Base-by-base conservation (phyloP, 352 stramenopile genomes). In the Thalassiosira mediterranea region DNA sequence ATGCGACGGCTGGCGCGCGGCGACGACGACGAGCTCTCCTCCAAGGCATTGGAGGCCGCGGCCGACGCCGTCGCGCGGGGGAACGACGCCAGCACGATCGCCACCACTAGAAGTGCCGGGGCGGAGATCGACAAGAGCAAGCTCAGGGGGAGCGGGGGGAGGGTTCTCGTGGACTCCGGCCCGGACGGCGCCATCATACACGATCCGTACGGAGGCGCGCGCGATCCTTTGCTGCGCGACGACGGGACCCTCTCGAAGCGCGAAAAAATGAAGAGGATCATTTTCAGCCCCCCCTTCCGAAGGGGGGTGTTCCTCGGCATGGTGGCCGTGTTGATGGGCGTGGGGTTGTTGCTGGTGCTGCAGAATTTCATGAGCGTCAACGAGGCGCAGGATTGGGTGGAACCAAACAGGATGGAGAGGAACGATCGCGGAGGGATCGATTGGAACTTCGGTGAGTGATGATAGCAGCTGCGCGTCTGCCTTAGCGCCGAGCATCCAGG, bases 401-500 rank as follows among this genome's bases (percentile, higher is more conserved):
- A 42, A 13, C 34, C 34, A 42, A 13, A 42, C 7, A 42, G 34
- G 34, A n/a, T n/a, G n/a, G n/a, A n/a, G n/a, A n/a, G n/a, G n/a
- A n/a, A n/a, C n/a, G 10, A 58, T 26, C 10, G 10, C 17, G 3
- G 31, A 7, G 58, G 58, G 0, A 56, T 69, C 44, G 44, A 69
- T 21, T 69, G 44, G 44, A 58, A 7, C 13, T 31, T 47, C n/a
- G 59, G 59, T 42, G 25, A 32, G 23, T 42, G n/a, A n/a, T n/a
- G n/a, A n/a, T n/a, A n/a, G n/a, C n/a, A n/a, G n/a, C n/a, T n/a
- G n/a, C n/a, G n/a, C n/a, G n/a, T n/a, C n/a, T n/a, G n/a, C n/a
- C n/a, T n/a, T n/a, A n/a, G n/a, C n/a, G n/a, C n/a, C n/a, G n/a
- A n/a, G n/a, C n/a, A n/a, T n/a, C n/a, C n/a, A n/a, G n/a, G n/a